Evolutionary conservation across 1,139 yeast species (phyloP).

Genomic region (Kurtzmaniella quercitrusa): DNA sequence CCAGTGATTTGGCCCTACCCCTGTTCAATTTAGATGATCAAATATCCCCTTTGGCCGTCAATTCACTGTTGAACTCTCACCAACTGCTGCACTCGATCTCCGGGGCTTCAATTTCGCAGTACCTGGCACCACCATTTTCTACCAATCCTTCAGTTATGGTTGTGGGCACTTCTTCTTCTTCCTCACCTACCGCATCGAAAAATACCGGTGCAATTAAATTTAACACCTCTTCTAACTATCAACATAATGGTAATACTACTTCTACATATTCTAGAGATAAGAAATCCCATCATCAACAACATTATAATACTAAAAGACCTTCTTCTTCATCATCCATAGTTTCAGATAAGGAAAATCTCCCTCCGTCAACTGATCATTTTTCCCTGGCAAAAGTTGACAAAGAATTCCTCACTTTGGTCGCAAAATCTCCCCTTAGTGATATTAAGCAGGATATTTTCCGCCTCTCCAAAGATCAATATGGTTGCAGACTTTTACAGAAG

Average conservation of each 20-base stretch:
- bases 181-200: too few relatives aligned
- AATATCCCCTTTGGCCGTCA: background rate
- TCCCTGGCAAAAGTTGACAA: constrained; percentile 31
- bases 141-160: background rate
- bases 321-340: background rate
- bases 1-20: constrained; percentile 1
- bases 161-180: background rate
- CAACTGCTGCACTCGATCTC: background rate
- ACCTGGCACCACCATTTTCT: background rate
- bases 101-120: background rate
- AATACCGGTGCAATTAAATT: background rate
- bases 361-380: constrained; percentile 3
- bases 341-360: constrained; percentile 3
- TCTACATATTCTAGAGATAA: background rate
- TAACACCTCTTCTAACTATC: background rate
- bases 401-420: constrained; percentile 36
- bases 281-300: background rate
- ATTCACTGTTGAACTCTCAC: background rate
- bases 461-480: constrained; percentile 44
- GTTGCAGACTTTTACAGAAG: constrained; percentile 45
- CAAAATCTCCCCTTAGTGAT: constrained; percentile 33
- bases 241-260: background rate
- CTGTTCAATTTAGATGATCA: constrained; percentile 2
- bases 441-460: constrained; percentile 32
- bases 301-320: background rate